These are phyloP conservation scores for Fusarium staphyleae DNA, from an alignment of 2,329 filamentous ascomycete species.

Conservation along the genomic window DNA sequence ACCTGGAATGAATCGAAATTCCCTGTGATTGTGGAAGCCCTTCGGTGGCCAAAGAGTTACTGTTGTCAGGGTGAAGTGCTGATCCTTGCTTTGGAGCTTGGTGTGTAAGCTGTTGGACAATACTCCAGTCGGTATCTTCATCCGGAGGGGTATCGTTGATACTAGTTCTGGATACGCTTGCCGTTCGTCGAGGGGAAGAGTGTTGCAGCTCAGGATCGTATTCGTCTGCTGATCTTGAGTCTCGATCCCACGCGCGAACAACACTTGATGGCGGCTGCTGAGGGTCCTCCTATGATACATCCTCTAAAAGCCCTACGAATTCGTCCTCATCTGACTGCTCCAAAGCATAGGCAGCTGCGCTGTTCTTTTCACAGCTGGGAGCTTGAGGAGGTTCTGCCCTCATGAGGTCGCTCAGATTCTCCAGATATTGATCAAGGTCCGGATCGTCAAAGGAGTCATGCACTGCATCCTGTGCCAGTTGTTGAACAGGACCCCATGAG, in stretches of 20 bases:
- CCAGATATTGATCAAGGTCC: slow-evolving; percentile 27
- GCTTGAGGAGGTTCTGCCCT: background rate
- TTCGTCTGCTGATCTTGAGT: slow-evolving; percentile 45
- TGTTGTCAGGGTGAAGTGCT: background rate
- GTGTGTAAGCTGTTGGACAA: slow-evolving; percentile 34
- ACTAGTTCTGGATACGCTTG: background rate
- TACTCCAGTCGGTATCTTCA: slow-evolving; percentile 52
- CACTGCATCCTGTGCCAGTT: slow-evolving; percentile 4
- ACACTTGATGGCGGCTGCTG: slow-evolving; percentile 44
- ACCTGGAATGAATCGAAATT: background rate
- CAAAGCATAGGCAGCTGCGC: slow-evolving; percentile 7
- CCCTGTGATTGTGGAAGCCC: background rate
- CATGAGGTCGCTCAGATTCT: slow-evolving; percentile 2
- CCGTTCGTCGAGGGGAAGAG: slow-evolving; percentile 40
- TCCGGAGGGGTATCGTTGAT: slow-evolving; percentile 37
- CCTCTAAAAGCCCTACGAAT: slow-evolving; percentile 24
- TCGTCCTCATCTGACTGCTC: slow-evolving; percentile 25
- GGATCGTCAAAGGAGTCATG: slow-evolving; percentile 27
- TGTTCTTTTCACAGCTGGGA: background rate
- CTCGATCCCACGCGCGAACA: slow-evolving; percentile 42
- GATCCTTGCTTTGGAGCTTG: slow-evolving; percentile 5
- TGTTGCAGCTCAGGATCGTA: slow-evolving; percentile 49
- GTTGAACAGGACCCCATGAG: slow-evolving; percentile 1
- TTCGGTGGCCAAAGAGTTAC: background rate
- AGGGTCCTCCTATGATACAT: slow-evolving; percentile 5